These are phyloP conservation scores for Bipolaris cookei DNA, from an alignment of 2,329 filamentous ascomycete species.

Conservation along the genomic window DNA sequence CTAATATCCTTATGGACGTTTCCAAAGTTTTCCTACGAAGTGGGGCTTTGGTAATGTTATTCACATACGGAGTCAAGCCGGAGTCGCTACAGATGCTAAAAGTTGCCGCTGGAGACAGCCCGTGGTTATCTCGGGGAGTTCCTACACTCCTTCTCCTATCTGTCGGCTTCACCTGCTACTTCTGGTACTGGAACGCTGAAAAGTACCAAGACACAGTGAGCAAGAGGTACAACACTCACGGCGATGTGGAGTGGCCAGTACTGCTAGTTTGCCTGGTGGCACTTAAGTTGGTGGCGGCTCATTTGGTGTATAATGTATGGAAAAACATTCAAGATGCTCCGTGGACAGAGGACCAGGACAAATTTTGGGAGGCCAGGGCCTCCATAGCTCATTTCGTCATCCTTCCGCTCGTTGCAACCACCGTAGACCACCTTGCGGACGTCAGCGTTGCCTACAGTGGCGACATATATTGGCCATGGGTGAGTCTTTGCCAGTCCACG, in stretches of 20 bases:
- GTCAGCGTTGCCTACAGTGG: neutral
- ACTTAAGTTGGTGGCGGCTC: neutral
- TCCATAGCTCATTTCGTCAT: neutral
- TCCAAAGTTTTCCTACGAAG: neutral
- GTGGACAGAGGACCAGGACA: neutral
- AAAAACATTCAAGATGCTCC: neutral
- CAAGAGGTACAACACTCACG: neutral
- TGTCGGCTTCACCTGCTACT: neutral
- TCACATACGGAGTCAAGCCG: neutral
- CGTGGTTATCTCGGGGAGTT: conserved; percentile 1
- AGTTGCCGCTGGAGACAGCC: neutral
- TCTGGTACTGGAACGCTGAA: neutral
- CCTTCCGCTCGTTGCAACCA: neutral
- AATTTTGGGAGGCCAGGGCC: neutral
- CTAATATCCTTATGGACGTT: neutral
- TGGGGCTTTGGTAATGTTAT: neutral
- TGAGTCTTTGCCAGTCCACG: neutral
- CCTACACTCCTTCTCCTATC: neutral
- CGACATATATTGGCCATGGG: neutral
- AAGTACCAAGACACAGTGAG: neutral
- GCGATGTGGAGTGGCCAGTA: neutral
- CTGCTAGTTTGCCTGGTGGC: neutral
- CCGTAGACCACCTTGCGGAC: conserved; percentile 1
- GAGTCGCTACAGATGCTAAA: neutral
- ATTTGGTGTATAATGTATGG: neutral